Evolutionary conservation across 225 moss, liverwort and hornwort species (phyloP).

Genomic region (Lunularia cruciata): DNA sequence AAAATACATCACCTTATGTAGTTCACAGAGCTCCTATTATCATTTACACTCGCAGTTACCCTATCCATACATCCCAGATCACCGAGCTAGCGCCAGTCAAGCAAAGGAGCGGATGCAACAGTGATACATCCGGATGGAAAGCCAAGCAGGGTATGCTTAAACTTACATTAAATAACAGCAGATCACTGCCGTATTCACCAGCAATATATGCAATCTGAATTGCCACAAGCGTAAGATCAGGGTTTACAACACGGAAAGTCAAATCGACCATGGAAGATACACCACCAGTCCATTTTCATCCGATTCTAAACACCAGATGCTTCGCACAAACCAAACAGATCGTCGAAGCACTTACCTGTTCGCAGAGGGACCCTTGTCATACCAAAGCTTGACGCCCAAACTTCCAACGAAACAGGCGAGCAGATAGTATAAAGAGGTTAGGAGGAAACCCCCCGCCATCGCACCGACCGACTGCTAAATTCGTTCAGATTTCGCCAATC

Average conservation of each 20-base stretch:
- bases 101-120: not conserved
- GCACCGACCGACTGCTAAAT: constrained; percentile 5
- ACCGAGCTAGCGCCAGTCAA: not conserved
- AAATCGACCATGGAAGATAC: no score
- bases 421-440: constrained; percentile 59
- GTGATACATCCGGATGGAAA: not conserved
- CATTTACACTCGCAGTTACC: no score
- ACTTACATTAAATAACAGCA: constrained; percentile 87
- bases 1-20: no score
- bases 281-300: not conserved
- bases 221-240: constrained; percentile 30
- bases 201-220: constrained; percentile 64
- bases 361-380: constrained; percentile 64
- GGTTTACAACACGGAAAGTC: constrained; percentile 11
- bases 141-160: not conserved
- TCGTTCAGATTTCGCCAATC: constrained; percentile 1
- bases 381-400: constrained; percentile 53
- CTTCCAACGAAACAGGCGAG: constrained; percentile 57
- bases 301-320: not conserved
- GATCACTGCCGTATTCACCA: constrained; percentile 75
- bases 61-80: not conserved
- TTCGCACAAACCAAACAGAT: not conserved
- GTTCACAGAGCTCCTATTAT: no score
- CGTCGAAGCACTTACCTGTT: constrained; percentile 60
- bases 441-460: constrained; percentile 55